These are phyloP conservation scores for Vitis hybrid DNA, from an alignment of 177 flowering plant genomes.

Conservation along the genomic window DNA sequence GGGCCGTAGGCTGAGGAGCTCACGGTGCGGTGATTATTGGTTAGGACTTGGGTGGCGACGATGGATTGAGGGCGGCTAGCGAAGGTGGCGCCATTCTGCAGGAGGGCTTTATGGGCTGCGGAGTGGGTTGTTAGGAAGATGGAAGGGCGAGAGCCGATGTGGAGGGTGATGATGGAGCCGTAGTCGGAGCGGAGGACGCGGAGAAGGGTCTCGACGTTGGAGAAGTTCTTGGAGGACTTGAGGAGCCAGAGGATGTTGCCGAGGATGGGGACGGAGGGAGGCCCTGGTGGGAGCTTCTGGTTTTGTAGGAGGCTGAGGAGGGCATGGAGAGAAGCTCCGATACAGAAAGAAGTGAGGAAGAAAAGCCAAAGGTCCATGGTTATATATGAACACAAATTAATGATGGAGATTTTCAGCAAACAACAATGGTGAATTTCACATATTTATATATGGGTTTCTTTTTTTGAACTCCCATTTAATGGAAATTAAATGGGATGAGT, in stretches of 20 bases:
- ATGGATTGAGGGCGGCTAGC: conserved; percentile 16
- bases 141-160: conserved; percentile 15
- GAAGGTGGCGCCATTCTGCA: conserved; percentile 13
- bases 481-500: too few species aligned
- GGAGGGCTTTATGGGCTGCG: conserved; percentile 13
- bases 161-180: conserved; percentile 22
- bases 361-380: conserved; percentile 2
- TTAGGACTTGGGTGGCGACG: neutral
- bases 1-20: conserved; percentile 15
- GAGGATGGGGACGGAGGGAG: conserved; percentile 13
- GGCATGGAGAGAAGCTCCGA: neutral
- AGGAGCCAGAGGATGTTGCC: conserved; percentile 14
- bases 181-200: conserved; percentile 12
- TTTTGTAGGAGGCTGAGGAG: neutral
- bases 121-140: conserved; percentile 10
- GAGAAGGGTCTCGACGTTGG: conserved; percentile 7
- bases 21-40: conserved; percentile 10
- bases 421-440: too few species aligned
- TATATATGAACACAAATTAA: neutral
- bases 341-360: neutral
- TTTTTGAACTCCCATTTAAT: too few species aligned
- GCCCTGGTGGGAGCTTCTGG: conserved; percentile 23
- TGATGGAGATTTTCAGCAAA: too few species aligned
- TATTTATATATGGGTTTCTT: too few species aligned
- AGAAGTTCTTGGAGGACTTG: conserved; percentile 4